Conservation (phyloP, 192 early-diverging fungal species). For the Entomortierella lignicola region DNA sequence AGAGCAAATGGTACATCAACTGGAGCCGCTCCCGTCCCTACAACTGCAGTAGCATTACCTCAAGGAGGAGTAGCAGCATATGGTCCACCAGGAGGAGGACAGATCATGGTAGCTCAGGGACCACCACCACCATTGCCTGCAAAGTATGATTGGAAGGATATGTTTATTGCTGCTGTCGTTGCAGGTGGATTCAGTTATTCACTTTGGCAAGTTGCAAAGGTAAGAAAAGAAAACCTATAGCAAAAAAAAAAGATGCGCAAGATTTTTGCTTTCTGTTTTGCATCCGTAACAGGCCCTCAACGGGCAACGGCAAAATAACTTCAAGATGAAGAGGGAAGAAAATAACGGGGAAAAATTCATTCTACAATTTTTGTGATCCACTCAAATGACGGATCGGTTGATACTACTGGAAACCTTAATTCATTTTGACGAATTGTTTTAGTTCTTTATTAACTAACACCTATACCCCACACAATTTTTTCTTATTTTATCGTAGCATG, state of each 20-base stretch:
- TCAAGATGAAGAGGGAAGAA: too few relatives aligned
- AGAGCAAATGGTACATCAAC: slow-evolving; percentile 62
- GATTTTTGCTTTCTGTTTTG: too few relatives aligned
- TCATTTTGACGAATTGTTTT: not conserved
- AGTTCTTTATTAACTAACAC: too few relatives aligned
- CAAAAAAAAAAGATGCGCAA: slow-evolving; percentile 1
- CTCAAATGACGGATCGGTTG: not conserved
- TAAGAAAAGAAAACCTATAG: slow-evolving; percentile 51
- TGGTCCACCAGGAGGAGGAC: slow-evolving; percentile 33
- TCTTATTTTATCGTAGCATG: slow-evolving; percentile 55
- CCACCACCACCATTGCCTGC: slow-evolving; percentile 57
- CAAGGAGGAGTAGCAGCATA: too few relatives aligned
- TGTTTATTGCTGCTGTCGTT: slow-evolving; percentile 88
- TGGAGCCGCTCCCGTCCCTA: slow-evolving; percentile 3
- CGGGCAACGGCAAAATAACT: not conserved
- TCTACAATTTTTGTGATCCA: not conserved
- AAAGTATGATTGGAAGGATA: slow-evolving; percentile 92
- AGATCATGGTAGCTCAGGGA: slow-evolving; percentile 44
- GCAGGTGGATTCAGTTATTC: slow-evolving; percentile 92
- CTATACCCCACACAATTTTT: too few relatives aligned
- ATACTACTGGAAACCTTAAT: not conserved
- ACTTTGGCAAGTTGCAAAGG: slow-evolving; percentile 80
- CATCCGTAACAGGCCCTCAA: too few relatives aligned
- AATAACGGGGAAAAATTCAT: too few relatives aligned
- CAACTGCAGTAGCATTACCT: not conserved